Evolutionary conservation across 2,329 filamentous ascomycete genomes (phyloP).

Genomic region (Diaporthe batatas): DNA sequence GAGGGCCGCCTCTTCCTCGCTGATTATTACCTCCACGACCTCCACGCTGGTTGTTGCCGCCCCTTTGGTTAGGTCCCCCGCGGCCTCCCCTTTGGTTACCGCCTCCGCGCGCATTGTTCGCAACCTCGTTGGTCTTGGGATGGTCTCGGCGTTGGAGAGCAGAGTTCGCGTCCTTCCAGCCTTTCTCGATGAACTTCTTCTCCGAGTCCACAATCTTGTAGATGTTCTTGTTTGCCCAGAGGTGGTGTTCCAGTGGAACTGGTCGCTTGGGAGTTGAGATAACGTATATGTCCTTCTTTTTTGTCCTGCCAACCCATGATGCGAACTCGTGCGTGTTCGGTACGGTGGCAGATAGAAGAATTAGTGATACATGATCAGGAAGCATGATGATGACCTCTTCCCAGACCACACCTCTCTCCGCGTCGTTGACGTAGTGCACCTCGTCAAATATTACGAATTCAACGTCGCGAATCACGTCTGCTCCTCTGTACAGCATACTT

Average conservation of each 20-base stretch:
- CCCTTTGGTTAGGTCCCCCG: conserved; percentile 62
- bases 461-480: conserved; percentile 95
- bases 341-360: conserved; percentile 94
- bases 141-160: conserved; percentile 87
- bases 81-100: conserved; percentile 64
- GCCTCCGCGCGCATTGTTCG: conserved; percentile 59
- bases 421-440: conserved; percentile 98
- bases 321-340: conserved; percentile 98
- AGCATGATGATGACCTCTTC: conserved; percentile 99
- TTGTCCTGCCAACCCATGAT: conserved; percentile 97
- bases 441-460: conserved; percentile 99
- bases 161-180: conserved; percentile 94
- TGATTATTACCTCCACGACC: conserved; percentile 64
- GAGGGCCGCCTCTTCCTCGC: conserved; percentile 69
- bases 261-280: conserved; percentile 97
- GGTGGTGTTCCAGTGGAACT: conserved; percentile 93
- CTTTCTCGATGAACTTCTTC: conserved; percentile 90
- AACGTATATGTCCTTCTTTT: conserved; percentile 99
- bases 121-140: conserved; percentile 63
- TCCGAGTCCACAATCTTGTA: conserved; percentile 95
- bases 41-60: conserved; percentile 62
- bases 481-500: conserved; percentile 97
- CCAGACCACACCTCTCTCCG: conserved; percentile 97
- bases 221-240: conserved; percentile 94
- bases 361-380: conserved; percentile 95